Percentiles rank a stretch among this genome's conserved stretches.
phyloP scores from a whole-genome alignment of 306 rosid species.

The Canavalia ensiformis region DNA sequence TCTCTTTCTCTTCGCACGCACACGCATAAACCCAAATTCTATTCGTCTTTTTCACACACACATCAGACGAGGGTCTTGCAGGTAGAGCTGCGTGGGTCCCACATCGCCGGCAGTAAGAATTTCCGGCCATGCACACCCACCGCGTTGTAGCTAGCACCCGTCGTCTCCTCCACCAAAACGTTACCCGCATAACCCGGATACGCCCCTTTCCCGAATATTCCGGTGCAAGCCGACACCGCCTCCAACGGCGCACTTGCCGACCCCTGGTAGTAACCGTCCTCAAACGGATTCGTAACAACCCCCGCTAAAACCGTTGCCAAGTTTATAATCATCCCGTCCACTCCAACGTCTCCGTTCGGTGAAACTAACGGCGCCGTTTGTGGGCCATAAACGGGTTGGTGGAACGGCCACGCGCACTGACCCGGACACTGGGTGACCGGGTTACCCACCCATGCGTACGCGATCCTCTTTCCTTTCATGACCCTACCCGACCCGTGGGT shows the following conservation, averaged over 20 bases:
- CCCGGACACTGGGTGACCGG: background rate
- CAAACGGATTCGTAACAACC: slow-evolving; percentile 44
- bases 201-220: slow-evolving; percentile 42
- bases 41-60: background rate
- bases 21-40: background rate
- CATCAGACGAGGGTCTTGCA: slow-evolving; percentile 56
- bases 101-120: slow-evolving; percentile 60
- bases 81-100: slow-evolving; percentile 60
- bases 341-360: background rate
- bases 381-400: background rate
- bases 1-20: background rate
- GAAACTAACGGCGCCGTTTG: slow-evolving; percentile 16
- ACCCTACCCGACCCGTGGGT: slow-evolving; percentile 10
- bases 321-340: slow-evolving; percentile 35
- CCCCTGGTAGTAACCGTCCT: slow-evolving; percentile 45
- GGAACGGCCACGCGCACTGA: slow-evolving; percentile 32
- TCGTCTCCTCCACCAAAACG: slow-evolving; percentile 35
- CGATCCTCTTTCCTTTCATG: background rate
- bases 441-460: slow-evolving; percentile 4
- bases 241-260: slow-evolving; percentile 40
- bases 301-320: slow-evolving; percentile 46
- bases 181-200: slow-evolving; percentile 46
- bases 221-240: slow-evolving; percentile 51
- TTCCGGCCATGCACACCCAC: slow-evolving; percentile 48
- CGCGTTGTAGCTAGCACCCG: slow-evolving; percentile 57